Conservation (phyloP, 768 basidiomycete species). For the Lactarius quietus region DNA sequence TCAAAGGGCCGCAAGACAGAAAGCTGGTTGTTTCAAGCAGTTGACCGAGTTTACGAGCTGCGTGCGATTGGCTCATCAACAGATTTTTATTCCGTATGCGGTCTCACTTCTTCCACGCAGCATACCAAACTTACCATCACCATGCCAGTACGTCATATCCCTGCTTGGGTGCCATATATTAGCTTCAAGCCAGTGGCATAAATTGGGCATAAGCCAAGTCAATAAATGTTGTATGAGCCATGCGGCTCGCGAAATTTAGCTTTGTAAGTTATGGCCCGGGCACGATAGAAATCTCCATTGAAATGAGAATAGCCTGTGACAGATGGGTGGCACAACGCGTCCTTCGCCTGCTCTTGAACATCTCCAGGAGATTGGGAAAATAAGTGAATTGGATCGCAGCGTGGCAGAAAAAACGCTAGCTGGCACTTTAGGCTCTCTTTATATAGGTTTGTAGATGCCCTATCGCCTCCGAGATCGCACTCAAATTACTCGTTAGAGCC, state of each 20-base stretch:
- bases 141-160: not conserved
- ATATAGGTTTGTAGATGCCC: not conserved
- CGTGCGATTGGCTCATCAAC: not conserved
- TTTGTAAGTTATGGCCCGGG: not conserved
- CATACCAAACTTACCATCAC: not conserved
- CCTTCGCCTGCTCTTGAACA: not conserved
- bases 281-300: not conserved
- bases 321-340: not conserved
- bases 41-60: not conserved
- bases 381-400: not conserved
- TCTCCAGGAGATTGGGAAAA: not conserved
- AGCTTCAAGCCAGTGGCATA: conserved; percentile 8
- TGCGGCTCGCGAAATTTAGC: not conserved
- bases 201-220: not conserved
- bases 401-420: not conserved
- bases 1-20: too few species aligned
- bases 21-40: not conserved
- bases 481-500: not conserved
- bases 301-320: not conserved
- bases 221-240: not conserved
- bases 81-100: not conserved
- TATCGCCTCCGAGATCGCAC: not conserved
- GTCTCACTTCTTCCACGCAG: not conserved
- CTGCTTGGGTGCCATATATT: conserved; percentile 1
- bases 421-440: not conserved